Conservation (phyloP, 176 grass and related monocot species). For the Musa acuminata region DNA sequence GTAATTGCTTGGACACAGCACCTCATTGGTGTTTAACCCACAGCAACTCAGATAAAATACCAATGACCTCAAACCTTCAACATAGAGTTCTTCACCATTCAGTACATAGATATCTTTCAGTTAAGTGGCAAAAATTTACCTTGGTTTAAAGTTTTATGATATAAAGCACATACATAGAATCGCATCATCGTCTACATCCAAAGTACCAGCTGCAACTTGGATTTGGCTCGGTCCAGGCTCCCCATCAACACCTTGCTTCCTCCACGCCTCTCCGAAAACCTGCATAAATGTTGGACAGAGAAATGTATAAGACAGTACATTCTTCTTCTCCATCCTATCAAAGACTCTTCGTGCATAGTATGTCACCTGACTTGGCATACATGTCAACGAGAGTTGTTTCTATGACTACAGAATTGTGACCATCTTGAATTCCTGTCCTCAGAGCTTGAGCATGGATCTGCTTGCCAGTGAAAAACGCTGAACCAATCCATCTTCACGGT, state of each 20-base stretch:
- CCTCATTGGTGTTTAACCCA: no score
- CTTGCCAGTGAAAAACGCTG: constrained; percentile 1
- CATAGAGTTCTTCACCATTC: no score
- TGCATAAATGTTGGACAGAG: constrained; percentile 18
- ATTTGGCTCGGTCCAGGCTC: constrained; percentile 11
- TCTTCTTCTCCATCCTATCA: constrained; percentile 14
- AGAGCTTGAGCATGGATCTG: constrained; percentile 16
- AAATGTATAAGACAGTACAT: constrained; percentile 19
- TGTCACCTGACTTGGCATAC: constrained; percentile 20
- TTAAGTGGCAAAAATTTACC: no score
- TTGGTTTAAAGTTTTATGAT: no score
- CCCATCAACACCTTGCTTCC: neutral
- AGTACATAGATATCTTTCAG: no score
- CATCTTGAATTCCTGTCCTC: neutral
- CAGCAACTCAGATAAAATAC: no score
- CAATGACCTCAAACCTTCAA: no score
- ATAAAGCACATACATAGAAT: no score
- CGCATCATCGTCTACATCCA: neutral
- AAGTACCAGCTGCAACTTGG: neutral
- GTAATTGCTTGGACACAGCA: no score
- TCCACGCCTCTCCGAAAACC: constrained; percentile 14
- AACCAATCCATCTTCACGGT: neutral
- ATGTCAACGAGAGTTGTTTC: constrained; percentile 21
- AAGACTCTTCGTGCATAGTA: constrained; percentile 16
- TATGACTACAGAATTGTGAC: constrained; percentile 1